Evolutionary conservation across 1,284 basidiomycete genomes (phyloP).

Genomic region (Cryptococcus sp.): DNA sequence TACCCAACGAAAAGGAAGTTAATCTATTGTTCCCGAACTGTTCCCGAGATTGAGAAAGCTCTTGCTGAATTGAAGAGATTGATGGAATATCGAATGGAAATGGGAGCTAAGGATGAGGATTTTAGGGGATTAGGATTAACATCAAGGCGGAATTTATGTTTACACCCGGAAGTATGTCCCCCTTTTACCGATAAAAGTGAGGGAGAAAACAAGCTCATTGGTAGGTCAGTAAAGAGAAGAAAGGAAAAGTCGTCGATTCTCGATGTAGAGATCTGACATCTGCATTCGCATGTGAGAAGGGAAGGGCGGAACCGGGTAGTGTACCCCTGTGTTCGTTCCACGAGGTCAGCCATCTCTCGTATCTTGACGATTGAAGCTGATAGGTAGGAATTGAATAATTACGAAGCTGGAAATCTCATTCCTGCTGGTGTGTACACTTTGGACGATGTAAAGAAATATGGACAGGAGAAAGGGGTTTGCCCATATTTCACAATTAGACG

Average conservation of each 20-base stretch:
- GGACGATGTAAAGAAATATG: constrained; percentile 87
- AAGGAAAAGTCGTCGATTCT: constrained; percentile 95
- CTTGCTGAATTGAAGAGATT: constrained; percentile 90
- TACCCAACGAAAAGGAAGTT: constrained; percentile 89
- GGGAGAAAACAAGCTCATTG: neutral
- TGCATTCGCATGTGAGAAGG: constrained; percentile 76
- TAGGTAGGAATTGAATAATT: constrained; percentile 63
- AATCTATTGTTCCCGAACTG: constrained; percentile 98
- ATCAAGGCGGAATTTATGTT: constrained; percentile 93
- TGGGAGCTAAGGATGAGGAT: constrained; percentile 66
- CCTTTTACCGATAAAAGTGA: neutral
- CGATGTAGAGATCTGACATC: constrained; percentile 94
- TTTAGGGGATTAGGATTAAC: constrained; percentile 91
- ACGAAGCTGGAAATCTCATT: constrained; percentile 79
- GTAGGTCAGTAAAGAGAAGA: constrained; percentile 92
- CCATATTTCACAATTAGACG: constrained; percentile 95
- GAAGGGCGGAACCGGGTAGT: constrained; percentile 80
- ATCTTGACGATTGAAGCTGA: neutral
- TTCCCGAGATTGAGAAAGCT: constrained; percentile 99
- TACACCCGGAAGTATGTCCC: constrained; percentile 76
- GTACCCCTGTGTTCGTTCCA: constrained; percentile 93
- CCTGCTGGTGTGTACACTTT: constrained; percentile 90
- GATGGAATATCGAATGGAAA: constrained; percentile 86
- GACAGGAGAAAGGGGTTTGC: constrained; percentile 78
- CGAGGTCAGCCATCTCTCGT: constrained; percentile 59